Evolutionary conservation across 1,284 basidiomycete genomes (phyloP), one percentile per base, ranked within the genome.

Genomic region (Xerocomus nothofagi): DNA sequence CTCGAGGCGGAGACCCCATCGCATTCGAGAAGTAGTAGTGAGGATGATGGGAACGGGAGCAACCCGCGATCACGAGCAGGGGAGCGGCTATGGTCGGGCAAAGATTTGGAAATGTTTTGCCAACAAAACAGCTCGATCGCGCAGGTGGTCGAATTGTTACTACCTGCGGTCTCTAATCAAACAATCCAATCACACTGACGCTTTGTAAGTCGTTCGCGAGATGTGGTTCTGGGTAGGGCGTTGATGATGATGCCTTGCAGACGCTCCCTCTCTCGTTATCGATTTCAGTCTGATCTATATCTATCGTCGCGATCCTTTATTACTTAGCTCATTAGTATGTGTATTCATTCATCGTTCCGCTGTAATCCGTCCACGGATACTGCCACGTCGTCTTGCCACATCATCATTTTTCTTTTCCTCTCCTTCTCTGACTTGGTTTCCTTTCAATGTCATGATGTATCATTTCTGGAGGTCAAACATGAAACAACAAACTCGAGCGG

Each of bases 121-220:
- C 76, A 77, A 53, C 86, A 88, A 63, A 88, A 88, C 54, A 86
- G 86, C 62, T 76, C 81, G 18, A 82, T 88, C 33, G 71, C 80
- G 12, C 69, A 77, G 34, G 76, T 88, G 43, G 71, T 86, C 29
- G 77, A 81, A 43, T 73, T 78, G 54, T 59, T 84, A 27, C 73
- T 80, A 61, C 71, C 76, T 23, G 70, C 72, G 9, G 59, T 71
- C 34, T 70, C 72, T 36, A 76, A 56, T 38, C 61, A 47, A 33
- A 44, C 56, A 27, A 56, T 60, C n/a, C 60, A 61, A 46, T 57
- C 62, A 30, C 55, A 53, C 43, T 67, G 52, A 47, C 17, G 38
- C 9, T 20, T 34, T 38, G 69, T 69, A 33, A 67, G 63, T 53
- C 38, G 11, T 17, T 41, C 20, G 39, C 11, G 27, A 14, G 17